These are phyloP conservation scores for Neurospora tetraspora DNA, from an alignment of 495 filamentous ascomycete species.

Conservation along the genomic window DNA sequence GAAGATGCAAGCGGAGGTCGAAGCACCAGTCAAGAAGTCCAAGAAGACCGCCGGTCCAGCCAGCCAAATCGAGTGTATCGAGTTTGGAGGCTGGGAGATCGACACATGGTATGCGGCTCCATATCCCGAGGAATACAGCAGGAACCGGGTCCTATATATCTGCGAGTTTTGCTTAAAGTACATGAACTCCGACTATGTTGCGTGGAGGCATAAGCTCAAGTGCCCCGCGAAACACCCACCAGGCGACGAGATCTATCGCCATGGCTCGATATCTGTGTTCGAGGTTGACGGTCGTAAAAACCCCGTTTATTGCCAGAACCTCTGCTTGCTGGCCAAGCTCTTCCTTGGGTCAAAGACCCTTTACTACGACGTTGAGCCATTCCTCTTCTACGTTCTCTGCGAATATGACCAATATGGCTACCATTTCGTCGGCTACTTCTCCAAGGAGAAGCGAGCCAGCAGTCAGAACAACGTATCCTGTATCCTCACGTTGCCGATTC, in stretches of 20 bases:
- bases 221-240: constrained; percentile 93
- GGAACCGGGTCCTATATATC: constrained; percentile 89
- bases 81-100: constrained; percentile 93
- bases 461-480: constrained; percentile 96
- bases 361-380: constrained; percentile 97
- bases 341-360: constrained; percentile 96
- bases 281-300: constrained; percentile 97
- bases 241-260: constrained; percentile 96
- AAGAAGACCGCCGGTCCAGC: constrained; percentile 73
- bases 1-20: constrained; percentile 36
- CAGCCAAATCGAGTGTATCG: constrained; percentile 96
- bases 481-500: constrained; percentile 89
- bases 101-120: constrained; percentile 99
- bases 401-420: constrained; percentile 89
- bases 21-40: constrained; percentile 35
- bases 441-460: constrained; percentile 95
- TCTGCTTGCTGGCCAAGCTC: constrained; percentile 90
- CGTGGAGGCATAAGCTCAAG: constrained; percentile 96
- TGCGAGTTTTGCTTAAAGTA: constrained; percentile 99
- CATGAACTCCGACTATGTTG: constrained; percentile 97
- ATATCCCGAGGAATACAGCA: constrained; percentile 96
- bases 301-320: constrained; percentile 93
- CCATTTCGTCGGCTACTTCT: constrained; percentile 98
- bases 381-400: constrained; percentile 97
- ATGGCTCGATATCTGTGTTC: constrained; percentile 86